Base-by-base conservation (phyloP, 108 stramenopile genomes). In the Cyclostephanos tholiformis region DNA sequence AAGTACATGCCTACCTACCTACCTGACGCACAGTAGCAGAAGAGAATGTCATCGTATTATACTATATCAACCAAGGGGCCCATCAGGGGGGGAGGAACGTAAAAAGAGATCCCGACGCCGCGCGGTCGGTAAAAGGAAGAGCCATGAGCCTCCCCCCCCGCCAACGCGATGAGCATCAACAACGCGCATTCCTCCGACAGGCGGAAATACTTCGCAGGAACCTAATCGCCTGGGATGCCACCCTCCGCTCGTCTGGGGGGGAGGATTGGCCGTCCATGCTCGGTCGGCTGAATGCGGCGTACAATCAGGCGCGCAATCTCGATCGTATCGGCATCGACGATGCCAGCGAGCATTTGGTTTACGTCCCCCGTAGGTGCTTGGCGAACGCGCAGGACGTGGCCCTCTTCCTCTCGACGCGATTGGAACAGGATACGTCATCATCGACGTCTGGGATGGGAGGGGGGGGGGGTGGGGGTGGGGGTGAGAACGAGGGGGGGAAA, bases 211-310 rank as follows among this genome's bases (percentile, higher is more conserved):
- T 95, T 20, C 84, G 93, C 26, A 88, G 86, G 69, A 95, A 95
- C 77, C 51, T 95, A 36, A 70, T 69, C 26, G 88, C 90, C 68
- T 95, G 93, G 91, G 93, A 95, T 74, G 65, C 51, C 30, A 85
- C 82, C 69, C 67, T 95, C 14, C 77, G 78, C 30, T 80, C 85
- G 50, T 78, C 88, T 1, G 62, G 72, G 38, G 93, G 91, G 77
- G 93, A 91, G 72, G 88, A 89, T 67, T 95, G 93, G 93, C 91
- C 89, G 3, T 83, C 86, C 10, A 95, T 91, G 91, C 67, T 95
- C 22, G 89, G 93, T 30, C 65, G 93, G 60, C 67, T 94, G 59
- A 94, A 94, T 75, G 93, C 93, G 13, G 90, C 93, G n/a, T 71
- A 82, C 74, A 89, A 92, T 72, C 91, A 92, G 87, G 84, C 91